Evolutionary conservation across 2,329 filamentous ascomycete genomes (phyloP), one percentile per base, ranked within the genome.

Genomic region (Fusarium tupiense): DNA sequence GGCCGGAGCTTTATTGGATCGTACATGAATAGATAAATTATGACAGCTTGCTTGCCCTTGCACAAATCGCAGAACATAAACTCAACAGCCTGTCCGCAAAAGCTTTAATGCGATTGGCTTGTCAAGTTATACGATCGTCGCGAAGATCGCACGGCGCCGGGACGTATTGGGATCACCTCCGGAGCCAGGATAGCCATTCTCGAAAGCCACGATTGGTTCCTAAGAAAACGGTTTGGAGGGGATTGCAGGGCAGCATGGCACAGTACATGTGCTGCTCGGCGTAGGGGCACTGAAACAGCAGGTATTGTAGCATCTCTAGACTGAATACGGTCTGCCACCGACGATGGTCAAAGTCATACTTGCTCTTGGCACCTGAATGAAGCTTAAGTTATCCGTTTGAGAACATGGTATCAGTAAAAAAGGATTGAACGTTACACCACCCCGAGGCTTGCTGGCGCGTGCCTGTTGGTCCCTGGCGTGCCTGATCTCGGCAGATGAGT

Each of bases 71-170:
- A 50, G 56, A 53, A 58, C 63, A 64, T 53, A 40, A 56, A 56
- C 40, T 43, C 20, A 26, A 57, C 53, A 66, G 75, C 74, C 73
- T 73, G 78, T 78, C 75, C 80, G 72, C 72, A 38, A 46, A 75
- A 57, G 13, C 67, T 24, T 43, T 72, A 76, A 81, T 82, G 81
- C 81, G 81, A 82, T 81, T 82, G 81, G 81, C 76, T 77, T 71
- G 59, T 76, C 77, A 79, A 67, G 71, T 74, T 74, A 73, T 60
- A 75, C 78, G 73, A 81, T 77, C 71, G 71, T 72, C 71, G 68
- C 58, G 77, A 69, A 72, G 77, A 80, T 80, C 77, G 68, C 65
- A 74, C 68, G 73, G 68, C 69, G 72, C 70, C 72, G 72, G 69
- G 68, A 74, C 76, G 76, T 64, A 79, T 77, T 77, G 62, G 72